A percentile compares a stretch with the other conserved stretches of the same genome.
Conservation (phyloP, 805 yeast genomes). For the Spencermartinsiella europaea region DNA sequence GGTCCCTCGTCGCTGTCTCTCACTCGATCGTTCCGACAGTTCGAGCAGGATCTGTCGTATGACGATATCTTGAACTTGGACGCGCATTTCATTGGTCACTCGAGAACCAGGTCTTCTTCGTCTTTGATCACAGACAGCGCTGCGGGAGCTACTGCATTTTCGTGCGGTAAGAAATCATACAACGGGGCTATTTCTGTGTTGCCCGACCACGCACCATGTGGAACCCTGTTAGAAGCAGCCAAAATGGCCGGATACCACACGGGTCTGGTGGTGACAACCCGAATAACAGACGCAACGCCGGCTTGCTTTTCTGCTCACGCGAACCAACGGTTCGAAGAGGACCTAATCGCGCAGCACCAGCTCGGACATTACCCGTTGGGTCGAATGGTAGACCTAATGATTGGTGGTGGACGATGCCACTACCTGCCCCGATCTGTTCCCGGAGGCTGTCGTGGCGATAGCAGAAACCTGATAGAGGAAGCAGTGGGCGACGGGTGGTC, state of each 20-base stretch:
- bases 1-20: constrained; percentile 83
- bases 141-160: constrained; percentile 94
- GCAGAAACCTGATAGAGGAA: constrained; percentile 58
- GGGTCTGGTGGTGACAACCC: constrained; percentile 88
- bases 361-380: constrained; percentile 80
- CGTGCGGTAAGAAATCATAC: constrained; percentile 77
- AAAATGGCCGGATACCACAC: constrained; percentile 75
- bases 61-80: constrained; percentile 61
- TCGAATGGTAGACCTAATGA: constrained; percentile 70
- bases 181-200: constrained; percentile 91
- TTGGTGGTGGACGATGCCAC: constrained; percentile 90
- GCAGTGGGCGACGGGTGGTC: constrained; percentile 60
- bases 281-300: constrained; percentile 93
- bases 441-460: constrained; percentile 70
- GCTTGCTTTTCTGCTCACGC: constrained; percentile 84
- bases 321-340: constrained; percentile 70
- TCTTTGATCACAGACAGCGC: constrained; percentile 91
- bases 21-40: constrained; percentile 71
- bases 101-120: constrained; percentile 73
- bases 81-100: constrained; percentile 68
- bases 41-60: constrained; percentile 46
- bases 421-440: constrained; percentile 50
- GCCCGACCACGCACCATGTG: constrained; percentile 67
- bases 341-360: constrained; percentile 81
- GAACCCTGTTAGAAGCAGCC: constrained; percentile 83